phyloP scores from a whole-genome alignment of 495 filamentous ascomycete genomes.

The Penicillium chermesinum region DNA sequence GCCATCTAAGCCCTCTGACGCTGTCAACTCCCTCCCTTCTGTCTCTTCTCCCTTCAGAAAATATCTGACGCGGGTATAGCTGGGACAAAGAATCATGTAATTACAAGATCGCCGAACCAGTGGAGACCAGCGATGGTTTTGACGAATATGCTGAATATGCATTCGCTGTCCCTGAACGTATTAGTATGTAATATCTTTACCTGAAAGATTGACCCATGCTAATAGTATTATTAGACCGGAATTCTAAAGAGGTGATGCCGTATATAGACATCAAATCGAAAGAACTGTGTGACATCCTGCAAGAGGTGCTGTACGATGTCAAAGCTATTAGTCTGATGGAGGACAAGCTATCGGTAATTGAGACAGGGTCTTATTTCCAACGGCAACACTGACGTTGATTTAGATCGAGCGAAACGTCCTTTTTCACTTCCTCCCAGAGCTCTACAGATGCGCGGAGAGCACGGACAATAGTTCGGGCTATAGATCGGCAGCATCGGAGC shows the following conservation, averaged over 20 bases:
- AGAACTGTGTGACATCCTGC: conserved; percentile 27
- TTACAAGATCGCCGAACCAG: conserved; percentile 19
- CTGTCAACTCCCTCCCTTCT: conserved; percentile 13
- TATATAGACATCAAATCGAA: conserved; percentile 28
- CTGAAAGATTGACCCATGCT: conserved; percentile 4
- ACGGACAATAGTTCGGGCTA: conserved; percentile 6
- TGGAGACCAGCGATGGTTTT: conserved; percentile 10
- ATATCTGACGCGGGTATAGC: too few relatives aligned
- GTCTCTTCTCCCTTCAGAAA: too few relatives aligned
- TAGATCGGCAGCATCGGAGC: conserved; percentile 13
- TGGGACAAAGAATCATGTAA: conserved; percentile 25
- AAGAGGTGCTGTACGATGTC: conserved; percentile 23
- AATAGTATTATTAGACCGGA: conserved; percentile 18
- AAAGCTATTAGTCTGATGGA: conserved; percentile 29
- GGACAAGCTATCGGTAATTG: conserved; percentile 17
- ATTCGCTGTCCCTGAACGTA: conserved; percentile 22
- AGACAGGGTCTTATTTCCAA: conserved; percentile 4
- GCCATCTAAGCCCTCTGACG: conserved; percentile 3
- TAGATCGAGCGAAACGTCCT: conserved; percentile 31
- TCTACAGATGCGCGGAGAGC: conserved; percentile 15
- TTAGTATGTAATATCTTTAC: conserved; percentile 16
- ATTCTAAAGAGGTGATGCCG: conserved; percentile 15
- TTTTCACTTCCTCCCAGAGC: conserved; percentile 29
- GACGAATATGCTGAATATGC: conserved; percentile 22
- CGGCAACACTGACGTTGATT: conserved; percentile 13